Base-by-base conservation (phyloP, 306 rosid species). In the Rubus parviflorus region DNA sequence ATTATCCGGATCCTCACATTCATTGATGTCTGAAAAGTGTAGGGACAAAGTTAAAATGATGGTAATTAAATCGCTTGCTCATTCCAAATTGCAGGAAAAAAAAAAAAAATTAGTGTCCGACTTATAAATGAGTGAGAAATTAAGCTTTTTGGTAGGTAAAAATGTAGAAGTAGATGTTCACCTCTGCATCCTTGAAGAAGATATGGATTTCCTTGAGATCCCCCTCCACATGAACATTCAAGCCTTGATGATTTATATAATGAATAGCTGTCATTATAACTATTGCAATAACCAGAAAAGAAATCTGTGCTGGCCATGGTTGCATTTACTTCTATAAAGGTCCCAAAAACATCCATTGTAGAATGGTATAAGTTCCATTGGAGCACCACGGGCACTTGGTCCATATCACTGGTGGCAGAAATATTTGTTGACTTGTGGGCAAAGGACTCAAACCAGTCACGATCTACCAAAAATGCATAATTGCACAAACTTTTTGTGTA, bases 181-280 rank as follows among this genome's bases (percentile, higher is more conserved):
- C 84, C 81, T 49, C 46, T 72, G 23, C 84, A 81, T 47, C 80
- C 80, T 0, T 61, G 0, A 47, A 19, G 30, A 58, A 75, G 68
- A 48, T 75, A 81, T 1, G 84, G 84, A 41, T 81, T 81, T 51
- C 84, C 84, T 30, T 47, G 11, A 1, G 0, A 47, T 8, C 80
- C 76, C 6, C 3, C 1, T 14, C 0, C 13, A 62, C 83, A 75
- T 0, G 0, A 0, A 58, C 83, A 75, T 46, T 20, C 5, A 47
- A 80, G 45, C 46, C 58, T 58, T 23, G 12, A 12, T 20, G 69
- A 60, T 43, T 7, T 7, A 42, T 14, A 1, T 0, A 6, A 2
- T 14, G 49, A 71, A 49, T 46, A 71, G n/a, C 35, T 71, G 47
- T 52, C 62, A 19, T 19, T 10, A 40, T 19, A 25, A 37, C 2